phyloP scores from a whole-genome alignment of 129 eudicot genomes.

The Pittosporum tobira region DNA sequence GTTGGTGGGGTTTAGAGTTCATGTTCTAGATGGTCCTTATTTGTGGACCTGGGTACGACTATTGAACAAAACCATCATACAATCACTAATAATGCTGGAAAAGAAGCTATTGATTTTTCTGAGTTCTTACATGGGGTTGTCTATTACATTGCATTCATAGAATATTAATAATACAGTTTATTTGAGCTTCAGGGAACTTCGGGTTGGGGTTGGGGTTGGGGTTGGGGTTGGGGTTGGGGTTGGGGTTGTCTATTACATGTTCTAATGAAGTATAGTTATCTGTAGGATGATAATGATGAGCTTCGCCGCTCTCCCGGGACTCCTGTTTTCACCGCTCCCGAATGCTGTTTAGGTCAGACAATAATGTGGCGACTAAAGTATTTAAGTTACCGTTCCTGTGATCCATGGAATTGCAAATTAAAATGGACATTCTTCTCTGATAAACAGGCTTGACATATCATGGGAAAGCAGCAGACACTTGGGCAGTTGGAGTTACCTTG shows the following conservation, averaged over 20 bases:
- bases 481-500: slow-evolving; percentile 97
- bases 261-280: slow-evolving; percentile 4
- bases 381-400: neutral
- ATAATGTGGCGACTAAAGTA: neutral
- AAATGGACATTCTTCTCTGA: neutral
- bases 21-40: too few species aligned
- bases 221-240: too few species aligned
- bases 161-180: too few species aligned
- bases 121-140: neutral
- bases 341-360: slow-evolving; percentile 82
- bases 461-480: slow-evolving; percentile 97
- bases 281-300: slow-evolving; percentile 80
- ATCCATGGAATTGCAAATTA: neutral
- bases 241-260: neutral
- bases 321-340: slow-evolving; percentile 98
- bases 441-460: slow-evolving; percentile 65
- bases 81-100: too few species aligned
- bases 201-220: too few species aligned
- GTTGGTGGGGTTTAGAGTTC: too few species aligned
- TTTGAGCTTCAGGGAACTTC: neutral
- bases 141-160: too few species aligned
- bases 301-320: slow-evolving; percentile 98
- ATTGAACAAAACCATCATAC: too few species aligned
- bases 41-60: too few species aligned
- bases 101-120: too few species aligned